phyloP scores from a whole-genome alignment of 2,329 filamentous ascomycete species.

The Peltaster fructicola region DNA sequence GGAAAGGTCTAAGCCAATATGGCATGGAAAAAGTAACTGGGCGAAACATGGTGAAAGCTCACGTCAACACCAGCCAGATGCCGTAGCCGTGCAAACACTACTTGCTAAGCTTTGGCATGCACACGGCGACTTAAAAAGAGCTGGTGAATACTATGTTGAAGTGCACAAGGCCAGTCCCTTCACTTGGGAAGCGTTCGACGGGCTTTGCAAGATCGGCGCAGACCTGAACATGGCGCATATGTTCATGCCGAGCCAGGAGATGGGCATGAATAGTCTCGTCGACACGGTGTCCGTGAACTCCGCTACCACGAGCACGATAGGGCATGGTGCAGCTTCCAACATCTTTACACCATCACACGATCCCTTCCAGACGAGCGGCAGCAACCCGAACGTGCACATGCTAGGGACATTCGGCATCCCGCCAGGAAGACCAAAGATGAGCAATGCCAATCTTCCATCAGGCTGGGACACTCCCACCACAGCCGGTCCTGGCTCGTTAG shows the following conservation, averaged over 20 bases:
- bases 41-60: slow-evolving; percentile 61
- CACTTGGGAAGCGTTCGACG: slow-evolving; percentile 93
- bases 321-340: slow-evolving; percentile 2
- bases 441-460: too few relatives aligned
- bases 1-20: slow-evolving; percentile 63
- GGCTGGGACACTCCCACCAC: too few relatives aligned
- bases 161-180: slow-evolving; percentile 81
- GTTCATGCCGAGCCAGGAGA: slow-evolving; percentile 56
- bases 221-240: slow-evolving; percentile 69
- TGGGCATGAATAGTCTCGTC: slow-evolving; percentile 25
- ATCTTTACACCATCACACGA: slow-evolving; percentile 22
- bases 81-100: slow-evolving; percentile 64
- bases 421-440: too few relatives aligned
- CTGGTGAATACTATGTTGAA: slow-evolving; percentile 73
- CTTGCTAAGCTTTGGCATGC: slow-evolving; percentile 75
- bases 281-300: too few relatives aligned
- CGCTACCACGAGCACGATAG: too few relatives aligned
- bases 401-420: too few relatives aligned
- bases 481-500: too few relatives aligned
- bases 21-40: slow-evolving; percentile 58
- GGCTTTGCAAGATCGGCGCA: slow-evolving; percentile 67
- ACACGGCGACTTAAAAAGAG: slow-evolving; percentile 64
- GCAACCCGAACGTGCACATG: too few relatives aligned
- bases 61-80: slow-evolving; percentile 62
- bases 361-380: slow-evolving; percentile 25